These are phyloP conservation scores for Papilionanthe hybrid DNA, from an alignment of 116 monocot species.

Conservation along the genomic window DNA sequence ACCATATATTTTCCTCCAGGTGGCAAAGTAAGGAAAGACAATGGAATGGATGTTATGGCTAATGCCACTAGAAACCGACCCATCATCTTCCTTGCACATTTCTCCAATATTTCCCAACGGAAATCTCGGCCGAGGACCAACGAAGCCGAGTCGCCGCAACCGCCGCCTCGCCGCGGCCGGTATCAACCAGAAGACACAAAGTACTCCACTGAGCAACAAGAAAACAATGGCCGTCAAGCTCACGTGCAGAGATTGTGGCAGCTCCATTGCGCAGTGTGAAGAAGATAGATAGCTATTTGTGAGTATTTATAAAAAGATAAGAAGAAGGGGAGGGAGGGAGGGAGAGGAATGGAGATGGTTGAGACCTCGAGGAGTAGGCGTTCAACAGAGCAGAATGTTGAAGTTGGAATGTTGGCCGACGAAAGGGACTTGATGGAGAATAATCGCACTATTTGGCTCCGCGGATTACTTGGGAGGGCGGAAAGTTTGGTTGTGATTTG, in stretches of 20 bases:
- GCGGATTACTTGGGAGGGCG: not conserved
- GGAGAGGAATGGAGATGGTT: not conserved
- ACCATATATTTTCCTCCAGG: slow-evolving; percentile 69
- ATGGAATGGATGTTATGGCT: slow-evolving; percentile 45
- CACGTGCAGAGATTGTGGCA: slow-evolving; percentile 11
- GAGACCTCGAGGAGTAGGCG: not conserved
- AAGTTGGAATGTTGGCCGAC: too few relatives aligned
- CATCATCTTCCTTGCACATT: slow-evolving; percentile 21
- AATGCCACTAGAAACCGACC: not conserved
- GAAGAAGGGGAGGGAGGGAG: not conserved
- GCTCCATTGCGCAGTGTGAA: slow-evolving; percentile 1
- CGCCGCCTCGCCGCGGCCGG: slow-evolving; percentile 16
- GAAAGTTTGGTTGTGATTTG: not conserved
- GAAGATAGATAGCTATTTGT: not conserved
- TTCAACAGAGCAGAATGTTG: too few relatives aligned
- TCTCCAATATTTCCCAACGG: slow-evolving; percentile 60
- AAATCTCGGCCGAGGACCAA: slow-evolving; percentile 59
- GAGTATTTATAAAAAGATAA: not conserved
- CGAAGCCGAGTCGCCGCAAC: slow-evolving; percentile 40
- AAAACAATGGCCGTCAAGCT: slow-evolving; percentile 17
- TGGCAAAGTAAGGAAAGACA: slow-evolving; percentile 61
- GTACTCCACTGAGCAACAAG: not conserved
- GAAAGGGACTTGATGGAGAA: too few relatives aligned
- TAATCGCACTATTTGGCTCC: not conserved
- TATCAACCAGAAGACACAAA: slow-evolving; percentile 28